Percentiles rank a stretch among this genome's conserved stretches.
phyloP scores from a whole-genome alignment of 2,329 filamentous ascomycete genomes.

The Blastomyces gilchristii region DNA sequence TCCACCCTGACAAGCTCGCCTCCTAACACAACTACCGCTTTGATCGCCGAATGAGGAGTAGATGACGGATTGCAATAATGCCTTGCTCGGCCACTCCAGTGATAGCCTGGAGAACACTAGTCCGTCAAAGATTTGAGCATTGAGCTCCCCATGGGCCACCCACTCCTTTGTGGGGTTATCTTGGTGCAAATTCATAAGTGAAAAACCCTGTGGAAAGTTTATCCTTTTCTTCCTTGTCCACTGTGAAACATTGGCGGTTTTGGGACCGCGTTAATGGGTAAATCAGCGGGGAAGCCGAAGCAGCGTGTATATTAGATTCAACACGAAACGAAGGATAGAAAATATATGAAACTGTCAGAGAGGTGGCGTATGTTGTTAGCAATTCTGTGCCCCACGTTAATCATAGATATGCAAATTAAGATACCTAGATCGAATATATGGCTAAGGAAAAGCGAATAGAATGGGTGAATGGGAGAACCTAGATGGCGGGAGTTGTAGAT shows the following conservation, averaged over 20 bases:
- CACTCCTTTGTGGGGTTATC: not conserved
- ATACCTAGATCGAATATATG: not conserved
- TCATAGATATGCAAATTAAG: not conserved
- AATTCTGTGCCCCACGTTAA: not conserved
- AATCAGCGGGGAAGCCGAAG: constrained; percentile 1
- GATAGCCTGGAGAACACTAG: not conserved
- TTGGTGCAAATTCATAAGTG: not conserved
- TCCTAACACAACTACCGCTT: not conserved
- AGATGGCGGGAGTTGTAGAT: not conserved
- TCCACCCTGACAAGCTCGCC: not conserved
- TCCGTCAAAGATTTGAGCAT: not conserved
- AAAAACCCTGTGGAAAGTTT: not conserved
- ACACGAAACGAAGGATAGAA: not conserved
- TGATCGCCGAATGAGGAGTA: not conserved
- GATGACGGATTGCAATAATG: not conserved
- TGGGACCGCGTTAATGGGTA: not conserved
- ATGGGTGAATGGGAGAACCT: no score
- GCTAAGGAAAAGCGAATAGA: no score
- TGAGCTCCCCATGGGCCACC: not conserved
- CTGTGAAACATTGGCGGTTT: not conserved
- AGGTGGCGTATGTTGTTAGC: no score
- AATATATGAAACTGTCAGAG: not conserved
- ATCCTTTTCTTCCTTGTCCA: not conserved
- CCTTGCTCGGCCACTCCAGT: not conserved
- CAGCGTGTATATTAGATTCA: not conserved